Base-by-base conservation (phyloP, 352 stramenopile species). In the Labyrinthula sp. region DNA sequence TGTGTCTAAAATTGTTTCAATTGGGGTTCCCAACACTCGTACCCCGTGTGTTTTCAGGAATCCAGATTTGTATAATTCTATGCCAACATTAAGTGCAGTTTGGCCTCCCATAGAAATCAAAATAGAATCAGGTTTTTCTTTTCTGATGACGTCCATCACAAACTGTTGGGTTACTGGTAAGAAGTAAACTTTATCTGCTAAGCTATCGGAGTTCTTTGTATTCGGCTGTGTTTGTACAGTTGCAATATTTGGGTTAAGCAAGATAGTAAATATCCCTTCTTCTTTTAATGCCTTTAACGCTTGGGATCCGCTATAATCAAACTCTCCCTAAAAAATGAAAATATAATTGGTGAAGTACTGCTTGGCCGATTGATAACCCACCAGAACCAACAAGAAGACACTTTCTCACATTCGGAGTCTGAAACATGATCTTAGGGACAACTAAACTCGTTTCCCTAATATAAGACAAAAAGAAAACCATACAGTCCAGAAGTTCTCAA, bases 161-260 rank as follows among this genome's bases (percentile, higher is more conserved):
- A 82, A 77, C 14, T 94, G 73, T 7, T 79, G 64, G 38, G 79
- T 93, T 30, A 97, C 83, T 8, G 89, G 89, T 35, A 96, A 57
- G 65, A 97, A 97, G 70, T 92, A 97, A 29, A 94, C 79, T 58
- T 92, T 88, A 62, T 94, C 89, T 5, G 83, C 85, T 47, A 79
- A 71, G n/a, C n/a, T n/a, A n/a, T n/a, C n/a, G n/a, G n/a, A n/a
- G n/a, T n/a, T n/a, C n/a, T n/a, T n/a, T n/a, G n/a, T n/a, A 28
- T 75, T 80, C 40, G 74, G 74, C 48, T 85, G 92, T 14, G 89
- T 98, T 67, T 98, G 89, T 23, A 98, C 89, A 17, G 84, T 94
- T 20, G 89, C 89, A 61, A 98, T 97, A 62, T 97, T 97, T 28
- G 88, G 88, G 68, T 97, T 97, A 66, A 97, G 95, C 25, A 97